Conservation (phyloP, 768 basidiomycete genomes). For the Collybia sordida region DNA sequence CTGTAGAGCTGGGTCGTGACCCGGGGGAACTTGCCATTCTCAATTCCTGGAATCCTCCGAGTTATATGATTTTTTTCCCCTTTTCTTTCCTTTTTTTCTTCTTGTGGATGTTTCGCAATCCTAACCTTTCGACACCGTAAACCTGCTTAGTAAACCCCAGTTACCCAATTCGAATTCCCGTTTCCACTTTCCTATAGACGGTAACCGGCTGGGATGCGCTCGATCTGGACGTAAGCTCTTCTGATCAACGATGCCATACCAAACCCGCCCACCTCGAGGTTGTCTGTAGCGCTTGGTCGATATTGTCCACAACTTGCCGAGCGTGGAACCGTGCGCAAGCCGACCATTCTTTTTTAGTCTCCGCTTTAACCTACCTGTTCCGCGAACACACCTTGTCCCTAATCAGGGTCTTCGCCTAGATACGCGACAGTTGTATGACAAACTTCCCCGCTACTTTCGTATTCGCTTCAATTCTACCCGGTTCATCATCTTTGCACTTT, state of each 20-base stretch:
- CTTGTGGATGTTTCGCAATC: slow-evolving; percentile 28
- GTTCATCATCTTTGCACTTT: no score
- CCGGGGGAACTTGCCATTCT: slow-evolving; percentile 53
- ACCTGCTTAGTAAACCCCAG: slow-evolving; percentile 31
- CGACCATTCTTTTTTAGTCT: slow-evolving; percentile 22
- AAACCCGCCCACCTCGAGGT: slow-evolving; percentile 8
- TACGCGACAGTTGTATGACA: neutral
- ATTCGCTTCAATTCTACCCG: slow-evolving; percentile 6
- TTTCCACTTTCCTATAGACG: neutral
- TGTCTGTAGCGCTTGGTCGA: neutral
- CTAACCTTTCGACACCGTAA: slow-evolving; percentile 29
- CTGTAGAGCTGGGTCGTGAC: slow-evolving; percentile 36
- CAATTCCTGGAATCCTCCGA: slow-evolving; percentile 30
- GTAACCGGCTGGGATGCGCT: no score
- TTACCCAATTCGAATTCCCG: slow-evolving; percentile 21
- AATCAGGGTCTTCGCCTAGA: neutral
- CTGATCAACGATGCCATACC: neutral
- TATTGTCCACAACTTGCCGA: slow-evolving; percentile 8
- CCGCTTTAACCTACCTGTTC: slow-evolving; percentile 23
- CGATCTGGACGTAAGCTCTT: slow-evolving; percentile 3
- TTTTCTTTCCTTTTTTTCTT: slow-evolving; percentile 17
- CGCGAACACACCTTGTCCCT: neutral
- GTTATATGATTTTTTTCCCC: slow-evolving; percentile 38
- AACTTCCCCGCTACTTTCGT: slow-evolving; percentile 3
- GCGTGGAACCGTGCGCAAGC: slow-evolving; percentile 9